phyloP scores from a whole-genome alignment of 2,329 filamentous ascomycete genomes.

The Aspergillus japonicus region DNA sequence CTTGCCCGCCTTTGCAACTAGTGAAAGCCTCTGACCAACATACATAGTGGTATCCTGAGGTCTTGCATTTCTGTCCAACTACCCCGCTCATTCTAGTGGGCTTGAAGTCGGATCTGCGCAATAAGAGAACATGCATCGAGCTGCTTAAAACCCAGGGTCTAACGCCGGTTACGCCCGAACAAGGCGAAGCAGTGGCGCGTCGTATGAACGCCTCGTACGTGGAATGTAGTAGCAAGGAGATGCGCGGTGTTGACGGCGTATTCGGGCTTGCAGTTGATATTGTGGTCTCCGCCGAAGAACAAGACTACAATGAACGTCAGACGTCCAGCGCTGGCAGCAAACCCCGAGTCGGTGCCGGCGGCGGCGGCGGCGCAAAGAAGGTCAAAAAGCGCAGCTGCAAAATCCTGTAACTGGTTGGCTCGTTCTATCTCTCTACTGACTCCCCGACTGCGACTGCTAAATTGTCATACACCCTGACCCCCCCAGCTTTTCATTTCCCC shows the following conservation, averaged over 20 bases:
- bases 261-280: slow-evolving; percentile 90
- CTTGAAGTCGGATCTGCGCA: slow-evolving; percentile 92
- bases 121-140: slow-evolving; percentile 95
- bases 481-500: slow-evolving; percentile 14
- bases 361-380: slow-evolving; percentile 55
- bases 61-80: slow-evolving; percentile 97
- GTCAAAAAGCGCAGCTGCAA: slow-evolving; percentile 84
- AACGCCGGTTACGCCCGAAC: slow-evolving; percentile 88
- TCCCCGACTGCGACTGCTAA: background rate
- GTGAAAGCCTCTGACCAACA: slow-evolving; percentile 8
- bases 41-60: slow-evolving; percentile 92
- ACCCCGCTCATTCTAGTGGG: slow-evolving; percentile 94
- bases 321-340: slow-evolving; percentile 21
- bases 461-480: slow-evolving; percentile 14
- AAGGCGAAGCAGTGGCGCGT: slow-evolving; percentile 80
- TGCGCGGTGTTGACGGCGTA: slow-evolving; percentile 92
- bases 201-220: slow-evolving; percentile 96
- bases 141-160: slow-evolving; percentile 97
- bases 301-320: slow-evolving; percentile 39
- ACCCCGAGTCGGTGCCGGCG: slow-evolving; percentile 38
- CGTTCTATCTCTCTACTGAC: slow-evolving; percentile 1
- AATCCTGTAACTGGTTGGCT: slow-evolving; percentile 60
- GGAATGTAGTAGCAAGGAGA: slow-evolving; percentile 98
- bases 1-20: slow-evolving; percentile 1
- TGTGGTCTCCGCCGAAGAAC: slow-evolving; percentile 79